Percentiles rank a stretch among this genome's conserved stretches.
phyloP scores from a whole-genome alignment of 2,329 filamentous ascomycete genomes.

The Sporothrix brasiliensis region DNA sequence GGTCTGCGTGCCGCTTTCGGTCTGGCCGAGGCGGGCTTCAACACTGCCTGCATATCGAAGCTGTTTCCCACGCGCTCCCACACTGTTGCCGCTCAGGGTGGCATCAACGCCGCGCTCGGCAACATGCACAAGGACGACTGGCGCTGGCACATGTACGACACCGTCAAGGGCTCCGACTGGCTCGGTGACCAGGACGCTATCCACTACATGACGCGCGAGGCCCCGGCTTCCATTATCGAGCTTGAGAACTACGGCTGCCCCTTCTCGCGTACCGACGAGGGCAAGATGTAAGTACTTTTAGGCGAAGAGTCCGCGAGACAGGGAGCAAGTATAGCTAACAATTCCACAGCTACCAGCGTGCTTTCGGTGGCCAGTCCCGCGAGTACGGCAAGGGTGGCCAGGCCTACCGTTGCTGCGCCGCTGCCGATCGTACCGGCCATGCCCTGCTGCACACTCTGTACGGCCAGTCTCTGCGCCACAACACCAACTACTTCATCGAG shows the following conservation, averaged over 20 bases:
- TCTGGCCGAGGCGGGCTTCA: conserved; percentile 85
- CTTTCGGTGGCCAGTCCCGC: conserved; percentile 96
- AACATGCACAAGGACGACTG: conserved; percentile 99
- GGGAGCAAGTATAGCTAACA: neutral
- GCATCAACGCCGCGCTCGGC: conserved; percentile 84
- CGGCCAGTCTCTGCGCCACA: conserved; percentile 93
- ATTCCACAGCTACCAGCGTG: conserved; percentile 79
- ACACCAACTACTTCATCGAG: conserved; percentile 99
- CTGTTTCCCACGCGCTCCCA: conserved; percentile 84
- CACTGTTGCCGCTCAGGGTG: conserved; percentile 79
- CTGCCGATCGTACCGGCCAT: conserved; percentile 94
- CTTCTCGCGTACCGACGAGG: conserved; percentile 94
- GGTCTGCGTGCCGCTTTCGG: conserved; percentile 83
- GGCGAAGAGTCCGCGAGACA: neutral
- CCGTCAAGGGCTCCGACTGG: conserved; percentile 97
- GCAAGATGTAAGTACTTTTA: conserved; percentile 70
- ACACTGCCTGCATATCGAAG: conserved; percentile 85
- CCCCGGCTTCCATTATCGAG: conserved; percentile 87
- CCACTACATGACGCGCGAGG: conserved; percentile 97
- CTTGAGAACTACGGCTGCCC: conserved; percentile 97
- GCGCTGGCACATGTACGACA: conserved; percentile 99
- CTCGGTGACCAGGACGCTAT: conserved; percentile 96
- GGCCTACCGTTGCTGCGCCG: conserved; percentile 95
- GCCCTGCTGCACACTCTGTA: conserved; percentile 98
- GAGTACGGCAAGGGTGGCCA: conserved; percentile 96